A percentile compares a stretch with the other conserved stretches of the same genome.
Conservation (phyloP, 768 basidiomycete species). For the Podaxis mareebaensis region DNA sequence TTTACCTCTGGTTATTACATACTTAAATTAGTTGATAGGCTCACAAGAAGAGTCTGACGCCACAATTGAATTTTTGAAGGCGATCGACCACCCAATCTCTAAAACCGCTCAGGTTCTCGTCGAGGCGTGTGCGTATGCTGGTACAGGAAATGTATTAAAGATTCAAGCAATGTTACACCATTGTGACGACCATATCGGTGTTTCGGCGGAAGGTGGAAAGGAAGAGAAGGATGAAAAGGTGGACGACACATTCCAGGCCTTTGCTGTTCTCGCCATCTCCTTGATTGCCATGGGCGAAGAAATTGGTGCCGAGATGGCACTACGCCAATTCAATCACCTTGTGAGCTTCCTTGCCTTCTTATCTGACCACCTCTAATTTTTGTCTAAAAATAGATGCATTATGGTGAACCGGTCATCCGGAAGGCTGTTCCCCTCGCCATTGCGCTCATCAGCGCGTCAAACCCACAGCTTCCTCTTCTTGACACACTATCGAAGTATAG, state of each 20-base stretch:
- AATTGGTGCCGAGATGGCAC: constrained; percentile 95
- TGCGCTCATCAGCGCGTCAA: constrained; percentile 92
- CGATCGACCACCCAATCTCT: constrained; percentile 89
- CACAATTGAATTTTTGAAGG: constrained; percentile 90
- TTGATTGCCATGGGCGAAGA: constrained; percentile 98
- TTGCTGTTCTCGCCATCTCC: constrained; percentile 92
- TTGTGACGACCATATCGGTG: constrained; percentile 88
- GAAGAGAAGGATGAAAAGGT: constrained; percentile 58
- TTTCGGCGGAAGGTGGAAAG: constrained; percentile 38
- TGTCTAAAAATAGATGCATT: constrained; percentile 82
- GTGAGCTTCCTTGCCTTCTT: constrained; percentile 43
- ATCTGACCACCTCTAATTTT: not conserved
- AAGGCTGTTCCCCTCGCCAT: constrained; percentile 94
- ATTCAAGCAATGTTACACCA: constrained; percentile 91
- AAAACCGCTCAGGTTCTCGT: constrained; percentile 91
- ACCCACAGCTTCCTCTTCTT: constrained; percentile 91
- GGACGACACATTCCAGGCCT: constrained; percentile 86
- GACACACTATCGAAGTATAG: constrained; percentile 99
- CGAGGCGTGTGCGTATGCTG: constrained; percentile 92
- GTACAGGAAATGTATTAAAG: constrained; percentile 92
- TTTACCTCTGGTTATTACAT: not conserved
- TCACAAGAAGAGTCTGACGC: constrained; percentile 92
- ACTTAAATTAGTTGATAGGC: constrained; percentile 45
- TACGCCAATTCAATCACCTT: constrained; percentile 95
- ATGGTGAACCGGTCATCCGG: constrained; percentile 91